Evolutionary conservation across 768 basidiomycete genomes (phyloP), one percentile per base, ranked within the genome.

Genomic region (Saitozyma podzolica): DNA sequence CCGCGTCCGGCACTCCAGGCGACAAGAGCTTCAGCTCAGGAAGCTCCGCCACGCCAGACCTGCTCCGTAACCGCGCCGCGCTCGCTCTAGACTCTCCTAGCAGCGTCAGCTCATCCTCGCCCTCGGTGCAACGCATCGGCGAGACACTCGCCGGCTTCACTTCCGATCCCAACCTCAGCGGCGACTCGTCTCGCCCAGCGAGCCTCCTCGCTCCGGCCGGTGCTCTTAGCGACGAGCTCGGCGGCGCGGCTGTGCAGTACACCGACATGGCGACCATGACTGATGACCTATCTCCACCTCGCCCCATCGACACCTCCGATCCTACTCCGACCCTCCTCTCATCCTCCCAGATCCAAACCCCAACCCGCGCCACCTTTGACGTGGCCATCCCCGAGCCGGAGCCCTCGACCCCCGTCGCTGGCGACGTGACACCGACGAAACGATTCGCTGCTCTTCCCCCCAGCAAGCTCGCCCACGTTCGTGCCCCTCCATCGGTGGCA

Each of bases 181-280:
- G 29, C 41, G 54, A 14, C 57, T 59, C 37, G 60, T 39, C 41
- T 50, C 57, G 54, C n/a, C 47, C 61, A 14, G 54, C 41, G 11
- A 63, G 63, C 50, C 62, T 72, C 53, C 51, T 64, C 47, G 64
- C 59, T 49, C 63, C 63, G 16, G 29, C 59, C 4, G 58, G 58
- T n/a, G 73, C 75, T 11, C 64, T 78, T 0, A 66, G 67, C 16
- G 75, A 76, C 54, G 77, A 78, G 63, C 64, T 78, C 8, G 73
- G 65, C 10, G 73, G 65, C 13, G 50, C 56, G n/a, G 57, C 64
- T 41, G 63, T 70, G 37, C 59, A 58, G 37, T 54, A 59, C 47
- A 62, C 62, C 17, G 69, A 73, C 29, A 59, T 53, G 13, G 66
- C 66, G 29, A 65, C 62, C 29, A 70, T 69, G 65, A 72, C 68